Evolutionary conservation across 78 protist species (phyloP), one percentile per base, ranked within the genome.

Genomic region (Dictyostelium brefeldianum): DNA sequence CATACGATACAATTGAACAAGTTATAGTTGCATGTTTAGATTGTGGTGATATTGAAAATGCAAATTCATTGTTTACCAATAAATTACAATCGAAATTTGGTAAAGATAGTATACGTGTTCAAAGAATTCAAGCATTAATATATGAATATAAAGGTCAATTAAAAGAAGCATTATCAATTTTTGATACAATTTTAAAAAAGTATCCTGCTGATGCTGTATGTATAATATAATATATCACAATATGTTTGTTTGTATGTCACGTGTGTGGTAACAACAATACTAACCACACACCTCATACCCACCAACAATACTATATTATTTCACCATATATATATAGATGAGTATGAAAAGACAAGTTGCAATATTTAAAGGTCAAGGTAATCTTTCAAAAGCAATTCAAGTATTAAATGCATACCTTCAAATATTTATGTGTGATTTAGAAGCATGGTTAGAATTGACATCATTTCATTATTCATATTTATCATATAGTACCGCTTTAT

Each of bases 261-360:
- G n/a, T n/a, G n/a, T n/a, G n/a, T n/a, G n/a, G n/a, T n/a, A n/a
- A n/a, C n/a, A n/a, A n/a, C n/a, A n/a, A n/a, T n/a, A n/a, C n/a
- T n/a, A n/a, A n/a, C n/a, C n/a, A n/a, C n/a, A n/a, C n/a, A n/a
- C n/a, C n/a, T n/a, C n/a, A n/a, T n/a, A n/a, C n/a, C n/a, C n/a
- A n/a, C n/a, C n/a, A n/a, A n/a, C n/a, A n/a, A n/a, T n/a, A n/a
- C n/a, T n/a, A 57, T 57, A 18, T 57, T 22, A 22, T 57, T 22
- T 57, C 1, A 4, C 9, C 22, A 57, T 59, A 11, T 8, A 9
- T 59, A 22, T 8, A 22, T 56, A 78, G 83, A 29, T 78, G 25
- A 78, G 83, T 54, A 74, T 74, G 82, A 85, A 85, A 64, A 85
- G 92, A 85, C 92, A 85, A 36, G 51, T 85, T 15, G 14, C 92